Evolutionary conservation across 306 rosid genomes (phyloP).

Genomic region (Vachellia collinsii): DNA sequence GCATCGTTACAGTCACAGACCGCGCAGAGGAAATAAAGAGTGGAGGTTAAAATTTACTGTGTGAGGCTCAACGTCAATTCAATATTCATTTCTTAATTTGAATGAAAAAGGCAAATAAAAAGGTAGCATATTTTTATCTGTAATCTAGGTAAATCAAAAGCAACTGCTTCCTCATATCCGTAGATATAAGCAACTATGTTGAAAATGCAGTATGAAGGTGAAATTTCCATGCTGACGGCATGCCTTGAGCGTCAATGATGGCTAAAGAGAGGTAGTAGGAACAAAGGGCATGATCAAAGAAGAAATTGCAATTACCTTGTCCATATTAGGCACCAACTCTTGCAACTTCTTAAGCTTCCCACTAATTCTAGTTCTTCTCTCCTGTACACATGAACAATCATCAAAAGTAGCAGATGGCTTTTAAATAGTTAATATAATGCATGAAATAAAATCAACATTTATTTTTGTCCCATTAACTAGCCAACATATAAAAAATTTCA

Average conservation of each 20-base stretch:
- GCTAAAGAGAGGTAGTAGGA: neutral
- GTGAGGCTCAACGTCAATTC: neutral
- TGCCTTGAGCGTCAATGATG: neutral
- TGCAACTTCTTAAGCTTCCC: slow-evolving; percentile 75
- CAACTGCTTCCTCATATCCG: neutral
- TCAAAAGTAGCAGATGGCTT: neutral
- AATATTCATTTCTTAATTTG: neutral
- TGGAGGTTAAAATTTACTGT: too few relatives aligned
- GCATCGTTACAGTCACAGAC: slow-evolving; percentile 5
- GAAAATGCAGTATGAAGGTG: neutral
- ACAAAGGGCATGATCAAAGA: slow-evolving; percentile 1
- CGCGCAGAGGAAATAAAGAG: neutral
- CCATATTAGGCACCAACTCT: slow-evolving; percentile 80
- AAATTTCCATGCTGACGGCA: neutral
- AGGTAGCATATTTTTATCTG: neutral
- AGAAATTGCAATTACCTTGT: slow-evolving; percentile 55
- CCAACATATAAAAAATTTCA: too few relatives aligned
- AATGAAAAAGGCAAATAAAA: neutral
- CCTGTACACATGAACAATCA: slow-evolving; percentile 40
- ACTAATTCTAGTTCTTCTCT: slow-evolving; percentile 75
- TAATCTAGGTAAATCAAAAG: neutral
- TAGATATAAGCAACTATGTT: too few relatives aligned
- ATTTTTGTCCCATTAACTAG: too few relatives aligned
- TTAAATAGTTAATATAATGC: neutral
- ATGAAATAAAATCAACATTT: neutral